Base-by-base conservation (phyloP, 1,284 basidiomycete genomes). In the Trichosporon asahii region DNA sequence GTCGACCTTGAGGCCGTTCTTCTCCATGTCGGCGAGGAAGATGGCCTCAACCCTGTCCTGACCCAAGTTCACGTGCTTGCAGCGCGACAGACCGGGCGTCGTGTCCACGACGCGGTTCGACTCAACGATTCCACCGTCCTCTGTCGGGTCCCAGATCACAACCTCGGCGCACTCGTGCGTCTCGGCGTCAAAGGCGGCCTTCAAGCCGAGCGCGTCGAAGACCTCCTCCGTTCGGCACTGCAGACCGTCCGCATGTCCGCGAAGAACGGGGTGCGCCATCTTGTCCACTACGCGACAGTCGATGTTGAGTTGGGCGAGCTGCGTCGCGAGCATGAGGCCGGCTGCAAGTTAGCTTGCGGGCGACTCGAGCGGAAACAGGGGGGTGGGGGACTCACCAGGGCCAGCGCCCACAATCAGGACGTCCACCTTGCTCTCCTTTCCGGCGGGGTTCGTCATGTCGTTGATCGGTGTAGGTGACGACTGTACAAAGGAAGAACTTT, bases 141-240 rank as follows among this genome's bases (percentile, higher is more conserved):
- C 65, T 12, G 72, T 31, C 46, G 76, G 73, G 67, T 76, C 73
- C 74, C 77, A 78, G 68, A 76, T 76, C 7, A 76, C 74, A 12
- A 78, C 73, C 65, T 79, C 76, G 25, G 75, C 76, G 57, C 71
- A 74, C 73, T 73, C 76, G 68, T 72, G 71, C 33, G 68, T 74
- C 65, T 76, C 77, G 33, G 74, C 75, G 18, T 75, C 71, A 44
- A 77, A 74, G 53, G 76, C 69, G 0, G 74, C 65, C 21, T 78
- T 70, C 5, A 75, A 71, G 49, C 76, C 77, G 18, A 80, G 72
- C 12, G 75, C 72, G 33, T 77, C 74, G 61, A 79, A 79, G 29
- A 80, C 77, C 69, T 80, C 79, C 67, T 77, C 76, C 2, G 79
- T 80, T 8, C 79, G 73, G 71, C 74, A 77, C 70, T 75, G 76